A percentile compares a stretch with the other conserved stretches of the same genome.
Conservation (phyloP, 768 basidiomycete genomes). For the Xerocomellus intermedius region DNA sequence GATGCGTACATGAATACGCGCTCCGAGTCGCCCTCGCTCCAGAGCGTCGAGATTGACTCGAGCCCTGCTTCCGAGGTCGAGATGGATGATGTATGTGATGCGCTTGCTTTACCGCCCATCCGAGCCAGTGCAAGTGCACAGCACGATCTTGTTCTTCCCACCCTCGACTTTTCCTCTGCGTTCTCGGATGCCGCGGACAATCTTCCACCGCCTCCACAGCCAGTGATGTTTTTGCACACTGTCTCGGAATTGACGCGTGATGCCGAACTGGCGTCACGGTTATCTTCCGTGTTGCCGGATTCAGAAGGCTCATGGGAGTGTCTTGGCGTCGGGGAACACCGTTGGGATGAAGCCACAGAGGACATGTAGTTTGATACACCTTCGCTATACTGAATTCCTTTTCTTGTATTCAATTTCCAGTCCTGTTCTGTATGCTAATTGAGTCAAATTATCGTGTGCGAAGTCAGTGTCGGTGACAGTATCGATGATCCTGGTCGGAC, state of each 20-base stretch:
- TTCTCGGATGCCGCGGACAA: constrained; percentile 24
- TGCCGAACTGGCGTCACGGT: not conserved
- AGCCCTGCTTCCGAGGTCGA: constrained; percentile 6
- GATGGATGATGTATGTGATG: constrained; percentile 2
- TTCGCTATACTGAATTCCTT: not conserved
- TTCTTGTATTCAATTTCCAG: not conserved
- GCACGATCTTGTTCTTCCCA: constrained; percentile 72
- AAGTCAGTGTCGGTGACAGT: not conserved
- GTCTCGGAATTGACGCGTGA: constrained; percentile 23
- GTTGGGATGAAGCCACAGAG: not conserved
- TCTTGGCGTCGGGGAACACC: constrained; percentile 1
- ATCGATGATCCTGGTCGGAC: too few relatives aligned
- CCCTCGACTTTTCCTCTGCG: constrained; percentile 65
- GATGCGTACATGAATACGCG: not conserved
- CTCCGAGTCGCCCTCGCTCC: not conserved
- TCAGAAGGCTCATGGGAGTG: constrained; percentile 21
- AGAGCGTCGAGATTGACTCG: constrained; percentile 8
- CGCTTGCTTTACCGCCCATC: constrained; percentile 10
- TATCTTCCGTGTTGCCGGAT: not conserved
- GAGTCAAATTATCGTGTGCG: not conserved
- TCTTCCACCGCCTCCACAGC: constrained; percentile 11
- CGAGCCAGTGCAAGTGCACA: constrained; percentile 49
- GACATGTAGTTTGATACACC: not conserved
- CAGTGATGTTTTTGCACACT: constrained; percentile 21
- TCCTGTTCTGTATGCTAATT: not conserved